Evolutionary conservation across 2,329 filamentous ascomycete species (phyloP).

Genomic region (Penicillium sp.): DNA sequence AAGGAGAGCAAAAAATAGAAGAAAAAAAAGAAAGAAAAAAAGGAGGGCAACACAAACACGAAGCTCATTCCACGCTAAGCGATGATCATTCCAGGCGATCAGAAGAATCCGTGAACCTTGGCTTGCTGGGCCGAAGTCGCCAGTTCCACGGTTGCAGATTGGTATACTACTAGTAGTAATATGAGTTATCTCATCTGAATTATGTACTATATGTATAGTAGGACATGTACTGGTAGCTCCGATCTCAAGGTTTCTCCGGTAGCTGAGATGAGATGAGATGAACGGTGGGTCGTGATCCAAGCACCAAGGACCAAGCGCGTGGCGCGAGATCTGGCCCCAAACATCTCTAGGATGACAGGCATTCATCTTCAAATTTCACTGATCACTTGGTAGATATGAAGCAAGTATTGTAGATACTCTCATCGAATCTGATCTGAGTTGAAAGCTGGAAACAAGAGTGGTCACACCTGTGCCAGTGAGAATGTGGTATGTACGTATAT

Average conservation of each 20-base stretch:
- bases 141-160: too few relatives aligned
- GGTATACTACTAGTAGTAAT: too few relatives aligned
- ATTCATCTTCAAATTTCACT: too few relatives aligned
- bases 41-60: slow-evolving; percentile 15
- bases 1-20: neutral
- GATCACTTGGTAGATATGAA: too few relatives aligned
- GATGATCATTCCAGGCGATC: slow-evolving; percentile 29
- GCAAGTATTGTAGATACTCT: too few relatives aligned
- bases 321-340: neutral
- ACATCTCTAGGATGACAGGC: neutral
- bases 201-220: too few relatives aligned
- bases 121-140: neutral
- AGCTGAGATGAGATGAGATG: slow-evolving; percentile 4
- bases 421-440: too few relatives aligned
- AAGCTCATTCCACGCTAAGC: slow-evolving; percentile 24
- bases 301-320: slow-evolving; percentile 4
- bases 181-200: too few relatives aligned
- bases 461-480: too few relatives aligned
- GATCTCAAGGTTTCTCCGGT: neutral
- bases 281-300: slow-evolving; percentile 19
- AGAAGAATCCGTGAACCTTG: slow-evolving; percentile 12
- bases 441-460: too few relatives aligned
- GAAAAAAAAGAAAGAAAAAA: slow-evolving; percentile 1
- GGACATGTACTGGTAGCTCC: too few relatives aligned
- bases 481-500: too few relatives aligned